These are phyloP conservation scores for Plantago major DNA, from an alignment of 257 asterid genomes.

Conservation along the genomic window DNA sequence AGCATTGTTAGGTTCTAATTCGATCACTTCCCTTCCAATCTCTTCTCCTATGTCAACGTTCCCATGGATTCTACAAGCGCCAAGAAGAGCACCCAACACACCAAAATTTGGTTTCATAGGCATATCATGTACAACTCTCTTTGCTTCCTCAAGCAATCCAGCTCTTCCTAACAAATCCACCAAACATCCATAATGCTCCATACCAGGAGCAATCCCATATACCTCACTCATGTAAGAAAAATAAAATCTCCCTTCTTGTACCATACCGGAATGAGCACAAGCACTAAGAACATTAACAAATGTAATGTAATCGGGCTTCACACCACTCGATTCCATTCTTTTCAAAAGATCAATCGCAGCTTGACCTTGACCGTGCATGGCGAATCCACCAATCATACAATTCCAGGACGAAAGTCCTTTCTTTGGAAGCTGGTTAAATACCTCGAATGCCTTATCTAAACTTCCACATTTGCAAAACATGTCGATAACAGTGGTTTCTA, in stretches of 20 bases:
- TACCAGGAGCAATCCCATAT: constrained; percentile 55
- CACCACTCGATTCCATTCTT: constrained; percentile 53
- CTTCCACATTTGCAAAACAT: constrained; percentile 89
- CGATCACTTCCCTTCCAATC: constrained; percentile 58
- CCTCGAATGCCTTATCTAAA: constrained; percentile 56
- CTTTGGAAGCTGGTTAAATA: constrained; percentile 37
- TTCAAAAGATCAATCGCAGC: constrained; percentile 65
- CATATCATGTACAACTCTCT: constrained; percentile 46
- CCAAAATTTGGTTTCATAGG: constrained; percentile 68
- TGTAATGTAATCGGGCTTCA: constrained; percentile 58
- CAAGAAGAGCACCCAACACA: constrained; percentile 82
- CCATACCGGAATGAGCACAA: constrained; percentile 77
- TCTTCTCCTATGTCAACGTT: constrained; percentile 62
- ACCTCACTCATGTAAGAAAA: constrained; percentile 53
- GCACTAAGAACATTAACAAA: constrained; percentile 76
- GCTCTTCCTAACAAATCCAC: constrained; percentile 93
- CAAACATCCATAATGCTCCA: constrained; percentile 86
- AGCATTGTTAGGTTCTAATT: constrained; percentile 68
- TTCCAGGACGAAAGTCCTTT: constrained; percentile 86
- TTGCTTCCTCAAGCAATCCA: constrained; percentile 68
- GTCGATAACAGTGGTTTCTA: constrained; percentile 58
- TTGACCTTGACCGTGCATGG: constrained; percentile 71
- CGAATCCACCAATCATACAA: constrained; percentile 87
- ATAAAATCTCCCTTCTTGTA: constrained; percentile 57
- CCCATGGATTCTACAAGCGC: constrained; percentile 77